These are phyloP conservation scores for Zygotorulaspora danielsina DNA, from an alignment of 805 yeast species.

Conservation along the genomic window DNA sequence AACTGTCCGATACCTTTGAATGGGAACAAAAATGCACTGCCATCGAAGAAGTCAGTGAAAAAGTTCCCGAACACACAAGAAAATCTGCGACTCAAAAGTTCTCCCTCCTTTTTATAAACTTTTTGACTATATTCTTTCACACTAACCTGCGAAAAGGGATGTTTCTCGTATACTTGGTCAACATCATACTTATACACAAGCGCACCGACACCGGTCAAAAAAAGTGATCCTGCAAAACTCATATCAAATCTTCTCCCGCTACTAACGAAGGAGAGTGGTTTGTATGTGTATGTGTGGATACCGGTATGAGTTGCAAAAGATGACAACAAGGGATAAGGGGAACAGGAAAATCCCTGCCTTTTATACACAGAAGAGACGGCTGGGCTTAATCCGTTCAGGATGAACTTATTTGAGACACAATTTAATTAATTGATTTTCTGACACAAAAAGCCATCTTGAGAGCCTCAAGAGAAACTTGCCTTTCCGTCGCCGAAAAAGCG, in stretches of 20 bases:
- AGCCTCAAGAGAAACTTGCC: too few species aligned
- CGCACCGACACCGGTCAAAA: constrained; percentile 31
- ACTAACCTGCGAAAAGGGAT: constrained; percentile 17
- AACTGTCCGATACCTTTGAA: constrained; percentile 24
- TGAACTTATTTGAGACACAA: too few species aligned
- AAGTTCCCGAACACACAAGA: constrained; percentile 19
- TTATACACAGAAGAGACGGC: too few species aligned
- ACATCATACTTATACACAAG: constrained; percentile 27
- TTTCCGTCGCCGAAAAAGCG: too few species aligned
- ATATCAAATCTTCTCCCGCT: constrained; percentile 10
- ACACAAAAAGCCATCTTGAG: too few species aligned
- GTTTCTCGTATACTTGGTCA: constrained; percentile 22
- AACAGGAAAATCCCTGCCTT: too few species aligned
- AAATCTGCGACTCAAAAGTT: constrained; percentile 11
- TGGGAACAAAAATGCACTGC: constrained; percentile 27
- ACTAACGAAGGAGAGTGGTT: too few species aligned
- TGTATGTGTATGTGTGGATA: too few species aligned
- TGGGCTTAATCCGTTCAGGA: too few species aligned
- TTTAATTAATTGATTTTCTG: too few species aligned
- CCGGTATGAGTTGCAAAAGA: background rate
- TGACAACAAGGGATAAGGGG: too few species aligned
- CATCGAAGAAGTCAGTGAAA: constrained; percentile 21
- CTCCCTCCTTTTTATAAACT: constrained; percentile 17
- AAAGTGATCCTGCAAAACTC: constrained; percentile 33
- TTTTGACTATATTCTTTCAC: constrained; percentile 13